A percentile compares a stretch with the other conserved stretches of the same genome.
phyloP scores from a whole-genome alignment of 352 stramenopile genomes.

The Halophytophthora batemanensis region DNA sequence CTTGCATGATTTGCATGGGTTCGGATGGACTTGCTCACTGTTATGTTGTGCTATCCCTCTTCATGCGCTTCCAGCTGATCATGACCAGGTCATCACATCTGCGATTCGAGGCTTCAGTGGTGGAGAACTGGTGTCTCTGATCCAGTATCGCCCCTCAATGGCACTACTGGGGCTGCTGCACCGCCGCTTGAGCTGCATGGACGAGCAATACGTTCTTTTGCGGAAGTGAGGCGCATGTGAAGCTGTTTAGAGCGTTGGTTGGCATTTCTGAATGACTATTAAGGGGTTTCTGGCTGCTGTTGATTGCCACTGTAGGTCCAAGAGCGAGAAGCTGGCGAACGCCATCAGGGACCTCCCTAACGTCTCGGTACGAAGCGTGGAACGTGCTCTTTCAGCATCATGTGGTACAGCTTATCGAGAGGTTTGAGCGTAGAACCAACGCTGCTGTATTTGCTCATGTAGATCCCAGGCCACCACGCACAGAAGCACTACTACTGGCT shows the following conservation, averaged over 20 bases:
- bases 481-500: conserved; percentile 81
- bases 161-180: conserved; percentile 68
- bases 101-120: conserved; percentile 80
- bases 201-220: conserved; percentile 68
- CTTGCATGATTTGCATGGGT: neutral
- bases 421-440: neutral
- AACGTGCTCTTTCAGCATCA: neutral
- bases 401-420: neutral
- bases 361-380: conserved; percentile 34
- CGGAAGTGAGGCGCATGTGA: conserved; percentile 42
- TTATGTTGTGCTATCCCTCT: conserved; percentile 1
- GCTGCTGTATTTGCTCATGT: neutral
- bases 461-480: conserved; percentile 61
- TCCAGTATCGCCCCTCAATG: conserved; percentile 76
- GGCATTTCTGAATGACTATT: neutral
- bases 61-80: conserved; percentile 40
- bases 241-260: neutral
- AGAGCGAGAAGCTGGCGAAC: conserved; percentile 62
- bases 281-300: neutral
- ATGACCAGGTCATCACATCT: conserved; percentile 81
- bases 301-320: conserved; percentile 29
- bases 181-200: conserved; percentile 61
- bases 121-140: conserved; percentile 69
- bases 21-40: neutral
- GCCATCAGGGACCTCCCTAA: conserved; percentile 54